Base-by-base conservation (phyloP, 306 rosid species). In the Rosa multiflora region DNA sequence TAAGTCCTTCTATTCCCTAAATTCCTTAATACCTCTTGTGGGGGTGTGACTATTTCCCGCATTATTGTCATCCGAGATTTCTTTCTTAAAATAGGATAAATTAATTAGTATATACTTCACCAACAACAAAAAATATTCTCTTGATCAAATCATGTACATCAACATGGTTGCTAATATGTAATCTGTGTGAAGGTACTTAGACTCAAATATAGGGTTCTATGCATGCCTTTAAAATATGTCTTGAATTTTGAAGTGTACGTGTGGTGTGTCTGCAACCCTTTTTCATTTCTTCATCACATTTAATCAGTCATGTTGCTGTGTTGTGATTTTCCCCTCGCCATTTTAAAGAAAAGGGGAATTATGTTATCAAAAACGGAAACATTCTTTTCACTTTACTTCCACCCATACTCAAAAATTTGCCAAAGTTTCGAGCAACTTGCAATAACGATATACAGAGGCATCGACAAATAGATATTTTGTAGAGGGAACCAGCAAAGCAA, bases 401-500 rank as follows among this genome's bases (percentile, higher is more conserved):
- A 20, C 3, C 29, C 76, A 67, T 48, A 37, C 80, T 58, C 40
- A 40, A 40, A 76, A 39, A 4, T 62, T 67, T 67, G 64, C 80
- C 82, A 73, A 77, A 73, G n/a, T 26, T 18, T 37, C 17, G 47
- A 77, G 56, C 85, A 81, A 80, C 71, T 77, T 81, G 80, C 58
- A 23, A 9, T n/a, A 14, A 23, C 6, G 67, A 47, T 42, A 23
- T 4, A 42, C 8, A 9, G 9, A 63, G 6, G 11, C 43, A 75
- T 43, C 70, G 18, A 59, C 68, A 56, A 74, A 56, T 17, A 59
- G 78, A 61, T 75, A 43, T 59, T 73, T 56, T 5, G 15, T 20
- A 56, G 79, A 77, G 82, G 82, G 70, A 81, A 78, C 78, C 82
- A 81, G 78, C 87, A 8, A 74, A 14, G 77, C 70, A 71, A 81